A percentile compares a stretch with the other conserved stretches of the same genome.
These are phyloP conservation scores for Microdochium paspali DNA, from an alignment of 2,329 filamentous ascomycete genomes.

Conservation along the genomic window DNA sequence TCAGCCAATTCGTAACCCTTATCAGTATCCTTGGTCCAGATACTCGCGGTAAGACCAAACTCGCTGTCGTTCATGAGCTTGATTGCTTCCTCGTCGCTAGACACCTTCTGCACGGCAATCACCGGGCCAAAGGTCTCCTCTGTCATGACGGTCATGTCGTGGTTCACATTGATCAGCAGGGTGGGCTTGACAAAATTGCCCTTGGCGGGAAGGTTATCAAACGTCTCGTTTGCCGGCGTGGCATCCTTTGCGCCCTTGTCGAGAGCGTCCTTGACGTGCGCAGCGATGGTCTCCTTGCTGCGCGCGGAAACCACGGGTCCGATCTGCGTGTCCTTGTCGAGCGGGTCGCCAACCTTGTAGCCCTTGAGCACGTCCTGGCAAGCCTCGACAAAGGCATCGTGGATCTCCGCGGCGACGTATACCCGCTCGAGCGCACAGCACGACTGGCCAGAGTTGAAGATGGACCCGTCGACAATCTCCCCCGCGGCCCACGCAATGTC, in stretches of 20 bases:
- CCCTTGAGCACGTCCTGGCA: constrained; percentile 70
- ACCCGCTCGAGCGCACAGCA: constrained; percentile 90
- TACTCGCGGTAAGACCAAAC: constrained; percentile 89
- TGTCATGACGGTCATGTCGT: constrained; percentile 80
- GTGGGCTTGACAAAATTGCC: constrained; percentile 88
- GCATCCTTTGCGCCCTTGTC: constrained; percentile 74
- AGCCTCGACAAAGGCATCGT: constrained; percentile 73
- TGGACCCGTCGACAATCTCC: constrained; percentile 89
- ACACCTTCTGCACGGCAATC: constrained; percentile 83
- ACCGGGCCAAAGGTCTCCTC: constrained; percentile 94
- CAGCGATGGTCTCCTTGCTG: constrained; percentile 65
- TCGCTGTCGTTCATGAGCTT: constrained; percentile 88
- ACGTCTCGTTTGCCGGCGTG: constrained; percentile 75
- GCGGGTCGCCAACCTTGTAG: constrained; percentile 85
- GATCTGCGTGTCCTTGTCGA: constrained; percentile 68
- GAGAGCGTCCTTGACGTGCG: constrained; percentile 75
- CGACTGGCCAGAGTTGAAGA: constrained; percentile 98
- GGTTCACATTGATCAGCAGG: constrained; percentile 68
- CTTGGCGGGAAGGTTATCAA: constrained; percentile 59
- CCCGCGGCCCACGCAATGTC: constrained; percentile 86
- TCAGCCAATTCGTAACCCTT: constrained; percentile 70
- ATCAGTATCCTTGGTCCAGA: constrained; percentile 84
- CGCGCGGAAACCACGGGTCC: constrained; percentile 81
- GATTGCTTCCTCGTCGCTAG: constrained; percentile 71
- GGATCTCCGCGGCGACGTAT: constrained; percentile 78